A percentile compares a stretch with the other conserved stretches of the same genome.
These are phyloP conservation scores for Croton laevigatus DNA, from an alignment of 441 rosid genomes.

Conservation along the genomic window DNA sequence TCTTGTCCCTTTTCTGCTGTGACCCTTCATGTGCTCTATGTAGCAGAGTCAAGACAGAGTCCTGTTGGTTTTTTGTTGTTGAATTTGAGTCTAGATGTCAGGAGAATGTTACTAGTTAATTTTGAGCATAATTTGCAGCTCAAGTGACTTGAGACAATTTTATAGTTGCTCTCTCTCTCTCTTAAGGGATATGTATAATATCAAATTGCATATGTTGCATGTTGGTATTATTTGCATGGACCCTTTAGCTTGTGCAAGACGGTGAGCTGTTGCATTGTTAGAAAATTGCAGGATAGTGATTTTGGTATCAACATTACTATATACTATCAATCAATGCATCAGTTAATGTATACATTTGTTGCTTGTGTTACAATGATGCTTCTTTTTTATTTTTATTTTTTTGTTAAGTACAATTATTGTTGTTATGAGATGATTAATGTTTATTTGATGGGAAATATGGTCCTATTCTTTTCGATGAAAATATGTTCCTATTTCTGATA, in stretches of 20 bases:
- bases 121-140: conserved; percentile 25
- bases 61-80: conserved; percentile 29
- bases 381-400: no score
- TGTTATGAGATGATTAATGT: no score
- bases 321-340: no score
- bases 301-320: no score
- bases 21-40: conserved; percentile 19
- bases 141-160: conserved; percentile 23
- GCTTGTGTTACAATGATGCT: no score
- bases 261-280: no score
- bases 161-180: conserved; percentile 23
- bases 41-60: conserved; percentile 24
- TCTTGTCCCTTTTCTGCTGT: conserved; percentile 15
- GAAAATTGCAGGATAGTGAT: no score
- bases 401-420: no score
- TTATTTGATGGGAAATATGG: no score
- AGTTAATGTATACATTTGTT: no score
- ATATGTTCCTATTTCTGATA: no score
- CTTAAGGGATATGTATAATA: conserved; percentile 17
- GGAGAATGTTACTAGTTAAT: conserved; percentile 18
- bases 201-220: conserved; percentile 21
- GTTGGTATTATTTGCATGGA: neutral
- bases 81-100: conserved; percentile 26
- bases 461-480: no score
- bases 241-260: neutral